Percentiles rank a stretch among this genome's conserved stretches.
These are phyloP conservation scores for Rehmannia glutinosa DNA, from an alignment of 257 asterid genomes.

Conservation along the genomic window DNA sequence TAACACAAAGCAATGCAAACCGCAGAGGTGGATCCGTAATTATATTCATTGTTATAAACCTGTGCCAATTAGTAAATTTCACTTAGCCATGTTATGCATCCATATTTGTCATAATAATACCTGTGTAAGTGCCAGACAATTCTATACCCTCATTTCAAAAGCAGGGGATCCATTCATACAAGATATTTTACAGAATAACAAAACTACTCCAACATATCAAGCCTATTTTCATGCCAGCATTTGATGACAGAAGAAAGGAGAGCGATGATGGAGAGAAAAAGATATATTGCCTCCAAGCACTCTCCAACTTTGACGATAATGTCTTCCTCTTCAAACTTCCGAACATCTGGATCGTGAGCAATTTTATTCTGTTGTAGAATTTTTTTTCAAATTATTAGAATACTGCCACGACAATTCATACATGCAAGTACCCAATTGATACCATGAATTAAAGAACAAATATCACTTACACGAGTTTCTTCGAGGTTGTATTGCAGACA, in stretches of 20 bases:
- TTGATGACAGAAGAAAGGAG: conserved; percentile 11
- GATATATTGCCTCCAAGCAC: conserved; percentile 74
- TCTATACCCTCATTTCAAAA: neutral
- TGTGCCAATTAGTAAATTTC: too few relatives aligned
- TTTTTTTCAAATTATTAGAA: conserved; percentile 16
- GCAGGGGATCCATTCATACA: neutral
- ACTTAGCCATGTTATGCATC: too few relatives aligned
- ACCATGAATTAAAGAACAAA: conserved; percentile 6
- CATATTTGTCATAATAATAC: too few relatives aligned
- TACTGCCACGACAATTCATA: neutral
- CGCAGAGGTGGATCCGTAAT: too few relatives aligned
- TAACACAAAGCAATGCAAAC: neutral
- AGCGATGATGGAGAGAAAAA: conserved; percentile 18
- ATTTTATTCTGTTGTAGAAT: conserved; percentile 62
- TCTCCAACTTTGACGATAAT: conserved; percentile 89
- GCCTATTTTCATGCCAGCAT: neutral
- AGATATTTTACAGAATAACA: neutral
- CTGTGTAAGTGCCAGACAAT: neutral
- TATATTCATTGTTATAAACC: too few relatives aligned
- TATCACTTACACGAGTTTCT: conserved; percentile 88
- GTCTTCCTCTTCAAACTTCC: conserved; percentile 70
- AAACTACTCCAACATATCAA: neutral
- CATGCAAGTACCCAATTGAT: neutral
- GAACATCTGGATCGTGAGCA: conserved; percentile 53
- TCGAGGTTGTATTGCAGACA: conserved; percentile 86